These are phyloP conservation scores for Saccharomycopsis capsularis DNA, from an alignment of 805 yeast genomes.

Conservation along the genomic window DNA sequence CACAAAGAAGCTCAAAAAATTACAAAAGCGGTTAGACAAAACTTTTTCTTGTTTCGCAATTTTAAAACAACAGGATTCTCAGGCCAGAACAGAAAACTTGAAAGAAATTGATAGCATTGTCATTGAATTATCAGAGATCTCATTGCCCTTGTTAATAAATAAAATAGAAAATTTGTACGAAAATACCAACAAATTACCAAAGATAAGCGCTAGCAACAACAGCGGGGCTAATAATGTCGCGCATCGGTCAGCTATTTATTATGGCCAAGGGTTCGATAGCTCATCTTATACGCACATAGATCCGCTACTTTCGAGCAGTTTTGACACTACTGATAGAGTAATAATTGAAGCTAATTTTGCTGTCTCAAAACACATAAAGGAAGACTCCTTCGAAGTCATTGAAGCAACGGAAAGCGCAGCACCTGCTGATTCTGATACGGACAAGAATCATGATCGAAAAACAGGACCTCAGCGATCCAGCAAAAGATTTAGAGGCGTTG, in stretches of 20 bases:
- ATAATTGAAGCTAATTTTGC: constrained; percentile 25
- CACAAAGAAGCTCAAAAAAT: constrained; percentile 1
- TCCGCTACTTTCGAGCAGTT: constrained; percentile 15
- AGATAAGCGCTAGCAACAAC: background rate
- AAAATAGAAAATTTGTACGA: constrained; percentile 12
- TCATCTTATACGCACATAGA: constrained; percentile 6
- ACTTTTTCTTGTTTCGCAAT: constrained; percentile 30
- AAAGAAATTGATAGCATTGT: constrained; percentile 22
- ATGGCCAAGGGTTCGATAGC: constrained; percentile 1
- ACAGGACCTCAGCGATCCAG: constrained; percentile 33
- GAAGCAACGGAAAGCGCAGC: background rate
- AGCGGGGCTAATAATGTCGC: too few relatives aligned
- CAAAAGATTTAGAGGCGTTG: constrained; percentile 34
- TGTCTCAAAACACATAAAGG: background rate
- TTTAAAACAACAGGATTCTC: constrained; percentile 29
- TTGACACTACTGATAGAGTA: constrained; percentile 16
- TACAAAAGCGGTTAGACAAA: constrained; percentile 6
- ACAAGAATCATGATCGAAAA: constrained; percentile 30
- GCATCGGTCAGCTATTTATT: too few relatives aligned
- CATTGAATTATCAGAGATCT: constrained; percentile 9
- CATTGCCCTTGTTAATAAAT: constrained; percentile 2
- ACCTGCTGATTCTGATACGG: constrained; percentile 24
- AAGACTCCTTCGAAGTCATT: background rate
- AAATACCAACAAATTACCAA: constrained; percentile 7
- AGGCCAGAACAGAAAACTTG: constrained; percentile 24